Conservation (phyloP, 176 grass and related monocot genomes). For the Hyparrhenia diplandra region DNA sequence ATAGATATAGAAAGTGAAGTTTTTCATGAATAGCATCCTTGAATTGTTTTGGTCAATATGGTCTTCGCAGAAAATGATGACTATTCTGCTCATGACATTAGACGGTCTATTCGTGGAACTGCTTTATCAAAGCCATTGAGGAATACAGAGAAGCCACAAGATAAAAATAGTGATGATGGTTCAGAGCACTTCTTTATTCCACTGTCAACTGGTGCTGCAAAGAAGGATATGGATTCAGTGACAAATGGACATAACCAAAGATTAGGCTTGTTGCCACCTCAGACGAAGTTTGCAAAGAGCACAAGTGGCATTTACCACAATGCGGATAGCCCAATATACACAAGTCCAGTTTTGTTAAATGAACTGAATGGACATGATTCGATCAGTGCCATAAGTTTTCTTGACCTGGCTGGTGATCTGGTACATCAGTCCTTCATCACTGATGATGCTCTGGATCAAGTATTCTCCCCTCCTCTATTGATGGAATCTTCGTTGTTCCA, state of each 20-base stretch:
- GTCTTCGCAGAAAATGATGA: constrained; percentile 56
- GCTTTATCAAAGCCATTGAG: constrained; percentile 68
- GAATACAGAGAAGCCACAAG: constrained; percentile 48
- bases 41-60: constrained; percentile 9
- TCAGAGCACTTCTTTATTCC: constrained; percentile 94
- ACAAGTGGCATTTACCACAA: constrained; percentile 29
- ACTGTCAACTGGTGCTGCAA: constrained; percentile 40
- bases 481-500: constrained; percentile 77
- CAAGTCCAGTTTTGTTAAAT: constrained; percentile 36
- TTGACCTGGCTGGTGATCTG: constrained; percentile 34
- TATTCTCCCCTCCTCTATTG: constrained; percentile 81
- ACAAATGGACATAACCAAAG: constrained; percentile 57
- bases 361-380: constrained; percentile 38
- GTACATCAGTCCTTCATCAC: too few relatives aligned
- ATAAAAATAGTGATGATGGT: constrained; percentile 57
- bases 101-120: constrained; percentile 85
- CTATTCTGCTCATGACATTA: constrained; percentile 63
- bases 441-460: constrained; percentile 93
- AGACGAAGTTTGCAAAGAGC: constrained; percentile 34
- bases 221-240: constrained; percentile 49
- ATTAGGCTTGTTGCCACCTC: constrained; percentile 43
- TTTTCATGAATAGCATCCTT: constrained; percentile 6
- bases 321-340: constrained; percentile 17
- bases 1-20: not conserved
- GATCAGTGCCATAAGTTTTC: not conserved